phyloP scores from a whole-genome alignment of 2,329 filamentous ascomycete species.

The Raffaelea albimanens region DNA sequence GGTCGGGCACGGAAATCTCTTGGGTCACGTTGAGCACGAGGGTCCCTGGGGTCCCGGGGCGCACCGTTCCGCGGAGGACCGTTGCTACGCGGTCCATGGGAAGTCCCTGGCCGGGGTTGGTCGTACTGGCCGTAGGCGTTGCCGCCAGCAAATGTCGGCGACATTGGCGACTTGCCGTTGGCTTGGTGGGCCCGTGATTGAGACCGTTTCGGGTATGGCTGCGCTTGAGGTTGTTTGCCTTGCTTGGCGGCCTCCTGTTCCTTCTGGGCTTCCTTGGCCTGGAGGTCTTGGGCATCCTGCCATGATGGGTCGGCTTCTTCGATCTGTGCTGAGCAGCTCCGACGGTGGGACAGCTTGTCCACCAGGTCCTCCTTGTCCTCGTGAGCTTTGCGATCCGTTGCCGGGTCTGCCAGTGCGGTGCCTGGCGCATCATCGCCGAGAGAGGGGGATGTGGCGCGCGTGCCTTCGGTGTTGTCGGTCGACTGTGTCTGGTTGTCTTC shows the following conservation, averaged over 20 bases:
- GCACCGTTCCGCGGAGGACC: too few species aligned
- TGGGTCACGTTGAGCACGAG: too few species aligned
- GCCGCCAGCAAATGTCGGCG: background rate
- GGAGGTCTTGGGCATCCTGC: too few species aligned
- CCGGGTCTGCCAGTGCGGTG: background rate
- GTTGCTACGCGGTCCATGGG: background rate
- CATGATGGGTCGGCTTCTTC: slow-evolving; percentile 23
- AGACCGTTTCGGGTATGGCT: too few species aligned
- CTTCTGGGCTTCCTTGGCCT: too few species aligned
- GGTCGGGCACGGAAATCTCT: background rate
- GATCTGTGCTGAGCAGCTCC: slow-evolving; percentile 40
- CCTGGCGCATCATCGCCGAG: background rate
- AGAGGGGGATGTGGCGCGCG: background rate
- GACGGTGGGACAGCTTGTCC: slow-evolving; percentile 32
- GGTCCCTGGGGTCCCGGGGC: too few species aligned
- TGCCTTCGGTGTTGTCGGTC: background rate
- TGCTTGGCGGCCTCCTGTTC: background rate
- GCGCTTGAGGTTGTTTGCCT: background rate
- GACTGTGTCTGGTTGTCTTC: background rate
- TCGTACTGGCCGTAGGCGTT: too few species aligned
- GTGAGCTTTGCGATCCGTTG: background rate
- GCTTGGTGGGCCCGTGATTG: too few species aligned
- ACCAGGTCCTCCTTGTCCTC: slow-evolving; percentile 21
- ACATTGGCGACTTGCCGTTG: background rate
- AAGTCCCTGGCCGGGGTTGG: background rate